Evolutionary conservation across 2,329 filamentous ascomycete genomes (phyloP).

Genomic region (Aspergillus udagawae): DNA sequence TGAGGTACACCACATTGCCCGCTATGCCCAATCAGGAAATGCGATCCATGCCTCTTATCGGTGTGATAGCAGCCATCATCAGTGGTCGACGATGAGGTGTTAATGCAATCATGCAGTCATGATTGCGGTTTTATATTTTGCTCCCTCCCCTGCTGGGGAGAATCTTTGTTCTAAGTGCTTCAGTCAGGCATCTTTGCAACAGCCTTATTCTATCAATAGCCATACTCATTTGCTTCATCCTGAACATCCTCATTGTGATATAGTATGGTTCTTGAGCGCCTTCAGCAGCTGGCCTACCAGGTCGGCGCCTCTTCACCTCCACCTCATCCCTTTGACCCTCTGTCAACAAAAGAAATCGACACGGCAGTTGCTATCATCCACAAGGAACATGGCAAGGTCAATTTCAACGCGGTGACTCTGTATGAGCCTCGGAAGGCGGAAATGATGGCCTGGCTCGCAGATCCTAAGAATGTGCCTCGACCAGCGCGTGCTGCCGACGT

Average conservation of each 20-base stretch:
- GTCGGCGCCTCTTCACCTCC: conserved; percentile 52
- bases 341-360: conserved; percentile 69
- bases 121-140: background rate
- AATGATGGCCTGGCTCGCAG: conserved; percentile 74
- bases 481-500: conserved; percentile 75
- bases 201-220: background rate
- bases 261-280: conserved; percentile 58
- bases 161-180: background rate
- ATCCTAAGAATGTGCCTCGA: conserved; percentile 56
- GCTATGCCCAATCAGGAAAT: conserved; percentile 51
- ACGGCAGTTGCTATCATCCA: conserved; percentile 64
- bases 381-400: conserved; percentile 65
- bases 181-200: background rate
- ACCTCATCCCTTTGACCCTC: conserved; percentile 74
- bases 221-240: background rate
- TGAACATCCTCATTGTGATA: background rate
- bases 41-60: conserved; percentile 50
- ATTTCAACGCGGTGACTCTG: conserved; percentile 82
- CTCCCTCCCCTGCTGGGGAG: background rate
- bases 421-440: conserved; percentile 81
- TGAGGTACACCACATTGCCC: background rate
- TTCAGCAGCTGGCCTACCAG: conserved; percentile 61
- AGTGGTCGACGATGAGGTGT: background rate
- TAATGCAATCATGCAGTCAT: background rate
- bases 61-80: background rate